Percentiles rank a stretch among this genome's conserved stretches.
phyloP scores from a whole-genome alignment of 169 alveolate genomes.

The Cryptosporidium ryanae region DNA sequence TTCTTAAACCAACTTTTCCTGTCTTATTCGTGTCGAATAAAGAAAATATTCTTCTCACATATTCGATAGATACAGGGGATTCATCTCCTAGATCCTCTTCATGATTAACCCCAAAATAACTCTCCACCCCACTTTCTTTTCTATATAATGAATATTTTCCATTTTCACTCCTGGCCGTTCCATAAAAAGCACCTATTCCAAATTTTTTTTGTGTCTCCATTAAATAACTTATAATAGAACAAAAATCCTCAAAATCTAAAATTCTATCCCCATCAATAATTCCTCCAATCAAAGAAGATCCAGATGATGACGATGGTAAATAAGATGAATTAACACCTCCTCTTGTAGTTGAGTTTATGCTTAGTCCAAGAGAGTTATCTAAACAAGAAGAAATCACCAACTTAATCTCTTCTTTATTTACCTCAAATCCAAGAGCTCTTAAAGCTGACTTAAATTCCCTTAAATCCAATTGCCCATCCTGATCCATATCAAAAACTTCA shows the following conservation, averaged over 20 bases:
- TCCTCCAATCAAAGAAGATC: not conserved
- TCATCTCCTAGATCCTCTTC: no score
- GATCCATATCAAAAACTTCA: conserved; percentile 89
- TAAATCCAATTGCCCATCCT: conserved; percentile 84
- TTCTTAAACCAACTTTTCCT: conserved; percentile 65
- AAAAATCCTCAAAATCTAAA: conserved; percentile 33
- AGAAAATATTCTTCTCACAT: conserved; percentile 44
- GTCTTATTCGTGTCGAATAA: conserved; percentile 49
- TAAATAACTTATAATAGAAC: conserved; percentile 16
- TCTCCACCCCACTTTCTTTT: no score
- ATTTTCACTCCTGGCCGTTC: conserved; percentile 6
- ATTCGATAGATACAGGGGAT: conserved; percentile 29
- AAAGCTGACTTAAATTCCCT: conserved; percentile 90
- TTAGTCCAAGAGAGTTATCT: conserved; percentile 19
- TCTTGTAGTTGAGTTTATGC: not conserved
- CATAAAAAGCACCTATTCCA: conserved; percentile 69
- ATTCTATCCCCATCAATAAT: conserved; percentile 1
- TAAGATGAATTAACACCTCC: conserved; percentile 6
- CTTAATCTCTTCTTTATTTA: conserved; percentile 87
- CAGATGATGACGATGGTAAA: not conserved
- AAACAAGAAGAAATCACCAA: conserved; percentile 79
- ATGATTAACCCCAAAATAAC: no score
- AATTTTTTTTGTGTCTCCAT: conserved; percentile 14
- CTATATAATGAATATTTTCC: no score
- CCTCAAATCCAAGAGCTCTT: conserved; percentile 90